Conservation (phyloP, 176 grass and related monocot species). For the Triticum urartu region DNA sequence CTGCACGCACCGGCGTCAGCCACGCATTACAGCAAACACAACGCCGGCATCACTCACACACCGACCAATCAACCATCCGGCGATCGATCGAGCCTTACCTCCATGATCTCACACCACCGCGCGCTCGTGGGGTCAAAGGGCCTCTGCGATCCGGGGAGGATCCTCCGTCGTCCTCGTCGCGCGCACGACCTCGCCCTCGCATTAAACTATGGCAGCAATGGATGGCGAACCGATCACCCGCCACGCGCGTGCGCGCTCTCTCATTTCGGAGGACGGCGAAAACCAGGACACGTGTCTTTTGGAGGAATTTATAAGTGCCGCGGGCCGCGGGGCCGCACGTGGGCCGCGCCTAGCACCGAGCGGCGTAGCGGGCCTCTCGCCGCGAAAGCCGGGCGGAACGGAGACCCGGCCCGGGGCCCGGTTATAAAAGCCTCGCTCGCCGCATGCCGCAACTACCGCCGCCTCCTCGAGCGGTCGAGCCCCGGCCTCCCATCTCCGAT, state of each 20-base stretch:
- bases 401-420: neutral
- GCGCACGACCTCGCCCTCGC: neutral
- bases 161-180: neutral
- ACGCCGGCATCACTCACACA: neutral
- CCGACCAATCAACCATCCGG: neutral
- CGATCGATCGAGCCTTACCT: neutral
- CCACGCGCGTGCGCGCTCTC: neutral
- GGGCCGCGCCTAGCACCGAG: neutral
- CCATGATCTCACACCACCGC: constrained; percentile 10
- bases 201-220: neutral
- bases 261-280: neutral
- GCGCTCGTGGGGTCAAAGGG: neutral
- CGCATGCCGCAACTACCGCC: constrained; percentile 4
- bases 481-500: neutral
- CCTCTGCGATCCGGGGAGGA: neutral
- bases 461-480: neutral
- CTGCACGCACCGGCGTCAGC: neutral
- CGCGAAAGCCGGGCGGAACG: neutral
- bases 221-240: neutral
- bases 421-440: neutral
- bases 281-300: neutral
- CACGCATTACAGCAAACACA: constrained; percentile 14
- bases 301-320: neutral
- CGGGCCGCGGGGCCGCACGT: neutral
- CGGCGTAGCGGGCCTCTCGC: neutral